phyloP scores from a whole-genome alignment of 495 filamentous ascomycete species.

The Cladorrhinum samala region DNA sequence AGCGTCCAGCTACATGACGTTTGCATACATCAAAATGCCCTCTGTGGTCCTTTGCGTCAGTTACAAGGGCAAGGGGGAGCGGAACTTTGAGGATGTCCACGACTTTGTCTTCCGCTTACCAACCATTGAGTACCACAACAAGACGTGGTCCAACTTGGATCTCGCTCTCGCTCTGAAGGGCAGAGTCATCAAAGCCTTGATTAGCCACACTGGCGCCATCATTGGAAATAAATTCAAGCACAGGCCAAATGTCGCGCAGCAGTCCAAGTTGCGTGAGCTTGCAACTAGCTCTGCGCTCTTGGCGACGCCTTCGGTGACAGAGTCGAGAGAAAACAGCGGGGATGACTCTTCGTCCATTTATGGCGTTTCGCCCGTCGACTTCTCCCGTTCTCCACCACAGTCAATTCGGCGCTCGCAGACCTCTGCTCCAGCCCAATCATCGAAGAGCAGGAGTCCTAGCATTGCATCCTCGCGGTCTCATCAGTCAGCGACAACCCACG shows the following conservation, averaged over 20 bases:
- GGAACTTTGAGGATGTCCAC: conserved; percentile 93
- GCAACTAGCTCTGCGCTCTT: conserved; percentile 55
- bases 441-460: conserved; percentile 42
- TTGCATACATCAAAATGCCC: conserved; percentile 90
- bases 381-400: conserved; percentile 43
- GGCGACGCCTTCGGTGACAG: conserved; percentile 25
- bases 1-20: conserved; percentile 94
- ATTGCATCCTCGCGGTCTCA: conserved; percentile 29
- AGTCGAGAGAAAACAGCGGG: conserved; percentile 40
- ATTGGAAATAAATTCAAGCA: conserved; percentile 96
- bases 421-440: conserved; percentile 25
- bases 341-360: conserved; percentile 46
- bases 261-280: conserved; percentile 72
- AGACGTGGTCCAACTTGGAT: conserved; percentile 98
- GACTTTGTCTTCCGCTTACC: conserved; percentile 96
- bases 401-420: conserved; percentile 37
- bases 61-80: conserved; percentile 93
- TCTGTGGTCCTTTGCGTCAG: conserved; percentile 91
- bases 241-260: conserved; percentile 68
- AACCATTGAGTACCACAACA: conserved; percentile 91
- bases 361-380: conserved; percentile 42
- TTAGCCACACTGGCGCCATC: conserved; percentile 92
- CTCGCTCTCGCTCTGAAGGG: conserved; percentile 87
- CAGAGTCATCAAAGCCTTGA: conserved; percentile 86
- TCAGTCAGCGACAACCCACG: conserved; percentile 23